Conservation (phyloP, 805 yeast genomes). For the Hanseniaspora vineae region DNA sequence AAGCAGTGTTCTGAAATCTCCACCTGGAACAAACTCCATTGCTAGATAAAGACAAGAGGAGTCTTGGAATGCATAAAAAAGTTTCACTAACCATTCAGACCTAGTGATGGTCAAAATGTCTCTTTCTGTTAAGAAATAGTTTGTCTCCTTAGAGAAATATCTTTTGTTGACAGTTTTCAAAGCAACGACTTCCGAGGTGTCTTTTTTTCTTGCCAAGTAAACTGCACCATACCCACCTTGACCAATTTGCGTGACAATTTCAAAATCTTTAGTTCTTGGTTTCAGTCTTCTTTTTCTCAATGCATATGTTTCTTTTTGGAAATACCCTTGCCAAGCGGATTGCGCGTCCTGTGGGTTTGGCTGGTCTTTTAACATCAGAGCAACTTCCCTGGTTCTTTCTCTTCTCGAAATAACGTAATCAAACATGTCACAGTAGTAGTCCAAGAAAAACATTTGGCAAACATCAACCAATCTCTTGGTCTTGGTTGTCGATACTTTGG, state of each 20-base stretch:
- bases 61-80: conserved; percentile 92
- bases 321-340: conserved; percentile 63
- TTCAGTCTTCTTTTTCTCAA: conserved; percentile 81
- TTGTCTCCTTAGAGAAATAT: conserved; percentile 84
- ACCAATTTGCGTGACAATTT: conserved; percentile 95
- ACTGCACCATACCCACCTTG: conserved; percentile 99
- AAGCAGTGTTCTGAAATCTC: conserved; percentile 88
- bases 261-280: conserved; percentile 91
- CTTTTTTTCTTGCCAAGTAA: conserved; percentile 87
- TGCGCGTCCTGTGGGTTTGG: conserved; percentile 14
- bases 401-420: conserved; percentile 83
- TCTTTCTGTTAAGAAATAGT: conserved; percentile 91
- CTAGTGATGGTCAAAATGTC: conserved; percentile 94
- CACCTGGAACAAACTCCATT: conserved; percentile 99
- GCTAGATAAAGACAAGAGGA: conserved; percentile 81
- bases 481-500: conserved; percentile 54
- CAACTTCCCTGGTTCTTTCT: conserved; percentile 64
- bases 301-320: conserved; percentile 71
- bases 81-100: conserved; percentile 89
- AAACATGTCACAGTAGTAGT: conserved; percentile 91
- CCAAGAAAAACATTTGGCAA: conserved; percentile 86
- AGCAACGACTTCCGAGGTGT: conserved; percentile 91
- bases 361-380: conserved; percentile 34
- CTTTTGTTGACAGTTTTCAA: conserved; percentile 82
- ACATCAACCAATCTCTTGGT: conserved; percentile 81